Evolutionary conservation across 306 rosid genomes (phyloP).

Genomic region (Fragaria nilgerrensis): DNA sequence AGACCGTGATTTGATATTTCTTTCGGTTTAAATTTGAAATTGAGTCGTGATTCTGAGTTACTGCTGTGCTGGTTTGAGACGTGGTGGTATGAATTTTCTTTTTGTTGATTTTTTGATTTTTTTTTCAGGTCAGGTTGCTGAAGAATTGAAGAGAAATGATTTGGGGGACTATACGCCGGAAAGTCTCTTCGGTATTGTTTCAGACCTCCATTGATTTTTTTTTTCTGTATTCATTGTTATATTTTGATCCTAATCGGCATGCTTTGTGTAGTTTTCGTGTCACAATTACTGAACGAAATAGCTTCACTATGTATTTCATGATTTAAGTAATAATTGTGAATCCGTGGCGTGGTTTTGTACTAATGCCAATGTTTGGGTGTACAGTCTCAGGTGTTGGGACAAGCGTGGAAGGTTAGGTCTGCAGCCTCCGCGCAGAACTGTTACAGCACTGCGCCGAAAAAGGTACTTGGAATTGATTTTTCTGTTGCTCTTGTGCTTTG

Average conservation of each 20-base stretch:
- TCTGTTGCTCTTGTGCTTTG: neutral
- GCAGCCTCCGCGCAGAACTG: conserved; percentile 10
- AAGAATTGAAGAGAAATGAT: conserved; percentile 35
- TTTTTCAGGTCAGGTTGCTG: conserved; percentile 14
- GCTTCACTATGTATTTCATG: neutral
- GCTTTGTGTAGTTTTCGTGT: conserved; percentile 7
- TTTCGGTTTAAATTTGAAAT: neutral
- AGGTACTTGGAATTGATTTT: conserved; percentile 21
- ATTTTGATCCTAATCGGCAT: neutral
- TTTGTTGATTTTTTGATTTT: neutral
- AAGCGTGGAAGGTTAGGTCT: conserved; percentile 29
- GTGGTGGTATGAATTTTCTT: neutral
- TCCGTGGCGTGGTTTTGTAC: neutral
- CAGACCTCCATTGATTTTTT: neutral
- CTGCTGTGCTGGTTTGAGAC: neutral
- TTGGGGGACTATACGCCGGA: conserved; percentile 46
- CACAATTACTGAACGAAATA: neutral
- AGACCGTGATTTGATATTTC: neutral
- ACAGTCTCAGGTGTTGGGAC: conserved; percentile 30
- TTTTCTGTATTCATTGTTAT: neutral
- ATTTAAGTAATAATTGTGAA: neutral
- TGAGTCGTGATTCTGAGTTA: neutral
- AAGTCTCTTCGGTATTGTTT: conserved; percentile 36
- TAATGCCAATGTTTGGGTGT: conserved; percentile 11
- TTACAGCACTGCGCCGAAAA: conserved; percentile 16